Percentiles rank a stretch among this genome's conserved stretches.
phyloP scores from a whole-genome alignment of 495 filamentous ascomycete species.

The Parathielavia hyrcaniae region DNA sequence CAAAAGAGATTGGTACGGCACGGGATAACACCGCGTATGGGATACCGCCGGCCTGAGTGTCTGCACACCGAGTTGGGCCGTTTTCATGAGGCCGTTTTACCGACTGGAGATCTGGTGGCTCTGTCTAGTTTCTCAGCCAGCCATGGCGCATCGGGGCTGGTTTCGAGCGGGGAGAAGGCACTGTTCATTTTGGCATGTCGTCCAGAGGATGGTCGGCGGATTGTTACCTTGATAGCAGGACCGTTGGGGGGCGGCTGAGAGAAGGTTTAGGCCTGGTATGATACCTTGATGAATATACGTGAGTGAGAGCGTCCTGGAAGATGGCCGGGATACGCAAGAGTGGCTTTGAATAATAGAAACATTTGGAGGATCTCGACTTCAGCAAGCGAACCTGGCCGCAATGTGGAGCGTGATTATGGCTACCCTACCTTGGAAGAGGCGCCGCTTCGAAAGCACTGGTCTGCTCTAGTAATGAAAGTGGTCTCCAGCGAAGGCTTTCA shows the following conservation, averaged over 20 bases:
- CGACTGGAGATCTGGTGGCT: no score
- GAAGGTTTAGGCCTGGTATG: background rate
- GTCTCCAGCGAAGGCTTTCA: no score
- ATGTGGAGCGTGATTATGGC: no score
- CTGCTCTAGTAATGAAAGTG: no score
- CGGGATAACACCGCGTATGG: background rate
- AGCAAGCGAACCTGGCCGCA: no score
- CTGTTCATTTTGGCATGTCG: background rate
- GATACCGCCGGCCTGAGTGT: no score
- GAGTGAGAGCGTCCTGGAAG: background rate
- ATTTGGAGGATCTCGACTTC: background rate
- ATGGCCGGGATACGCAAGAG: background rate
- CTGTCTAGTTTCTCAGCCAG: no score
- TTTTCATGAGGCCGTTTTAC: no score
- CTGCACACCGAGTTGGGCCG: no score
- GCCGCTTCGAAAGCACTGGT: no score
- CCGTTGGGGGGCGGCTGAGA: background rate
- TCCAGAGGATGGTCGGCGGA: background rate
- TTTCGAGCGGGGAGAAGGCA: background rate
- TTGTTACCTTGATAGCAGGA: background rate
- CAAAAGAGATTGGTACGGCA: background rate
- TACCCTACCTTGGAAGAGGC: no score
- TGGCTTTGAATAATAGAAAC: background rate
- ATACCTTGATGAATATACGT: constrained; percentile 5
- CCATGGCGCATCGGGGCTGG: background rate